Percentiles rank a stretch among this genome's conserved stretches.
phyloP scores from a whole-genome alignment of 1,284 basidiomycete species.

The Leccinum pachyderme region DNA sequence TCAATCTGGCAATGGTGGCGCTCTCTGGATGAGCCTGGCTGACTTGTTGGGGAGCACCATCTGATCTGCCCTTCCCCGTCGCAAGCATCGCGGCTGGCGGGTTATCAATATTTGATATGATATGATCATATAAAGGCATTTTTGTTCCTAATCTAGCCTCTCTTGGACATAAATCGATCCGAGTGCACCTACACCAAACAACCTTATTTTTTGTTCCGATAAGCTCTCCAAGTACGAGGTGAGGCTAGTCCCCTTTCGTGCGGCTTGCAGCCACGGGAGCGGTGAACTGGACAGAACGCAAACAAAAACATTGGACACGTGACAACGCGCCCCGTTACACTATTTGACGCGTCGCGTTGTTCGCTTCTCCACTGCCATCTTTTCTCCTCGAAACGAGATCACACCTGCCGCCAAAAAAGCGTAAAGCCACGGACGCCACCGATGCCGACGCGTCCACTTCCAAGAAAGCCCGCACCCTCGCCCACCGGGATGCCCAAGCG shows the following conservation, averaged over 20 bases:
- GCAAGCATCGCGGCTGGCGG: neutral
- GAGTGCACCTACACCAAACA: neutral
- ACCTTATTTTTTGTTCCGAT: neutral
- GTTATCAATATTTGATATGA: neutral
- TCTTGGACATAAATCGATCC: neutral
- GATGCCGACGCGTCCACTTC: constrained; percentile 8
- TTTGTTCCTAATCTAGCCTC: neutral
- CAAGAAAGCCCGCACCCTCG: constrained; percentile 33
- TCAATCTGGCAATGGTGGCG: neutral
- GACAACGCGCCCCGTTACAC: constrained; percentile 26
- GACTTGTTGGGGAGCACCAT: neutral
- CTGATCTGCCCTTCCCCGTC: neutral
- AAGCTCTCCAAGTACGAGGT: neutral
- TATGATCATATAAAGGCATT: neutral
- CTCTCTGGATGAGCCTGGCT: neutral
- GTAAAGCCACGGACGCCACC: constrained; percentile 34
- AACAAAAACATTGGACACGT: constrained; percentile 6
- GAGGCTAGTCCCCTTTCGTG: neutral
- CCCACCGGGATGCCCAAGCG: constrained; percentile 35
- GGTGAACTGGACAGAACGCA: neutral
- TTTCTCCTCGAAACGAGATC: neutral
- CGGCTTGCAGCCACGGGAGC: neutral
- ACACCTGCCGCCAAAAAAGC: constrained; percentile 32
- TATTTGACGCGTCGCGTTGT: constrained; percentile 8
- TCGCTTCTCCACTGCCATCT: neutral